phyloP scores from a whole-genome alignment of 1,284 basidiomycete species.

The Tranzscheliella williamsii region DNA sequence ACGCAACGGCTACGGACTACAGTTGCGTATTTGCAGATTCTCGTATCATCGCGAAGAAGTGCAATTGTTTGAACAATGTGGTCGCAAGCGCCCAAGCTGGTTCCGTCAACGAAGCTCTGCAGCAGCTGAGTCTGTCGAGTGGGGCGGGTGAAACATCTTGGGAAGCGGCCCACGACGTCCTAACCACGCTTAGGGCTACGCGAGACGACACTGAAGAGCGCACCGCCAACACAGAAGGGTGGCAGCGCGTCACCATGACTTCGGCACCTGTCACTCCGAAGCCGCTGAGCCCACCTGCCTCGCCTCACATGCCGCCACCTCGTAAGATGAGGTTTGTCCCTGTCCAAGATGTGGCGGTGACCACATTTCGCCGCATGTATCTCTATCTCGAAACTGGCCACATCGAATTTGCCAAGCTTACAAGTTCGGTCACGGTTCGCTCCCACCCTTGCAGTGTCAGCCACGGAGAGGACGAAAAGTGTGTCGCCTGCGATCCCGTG shows the following conservation, averaged over 20 bases:
- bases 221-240: too few relatives aligned
- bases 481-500: too few relatives aligned
- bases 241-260: too few relatives aligned
- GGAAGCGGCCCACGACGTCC: background rate
- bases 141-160: background rate
- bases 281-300: too few relatives aligned
- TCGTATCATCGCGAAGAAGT: background rate
- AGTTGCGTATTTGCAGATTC: slow-evolving; percentile 2
- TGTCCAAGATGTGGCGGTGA: slow-evolving; percentile 1
- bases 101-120: background rate
- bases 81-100: background rate
- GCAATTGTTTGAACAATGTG: background rate
- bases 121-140: background rate
- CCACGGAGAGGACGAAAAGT: too few relatives aligned
- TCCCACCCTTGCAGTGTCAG: background rate
- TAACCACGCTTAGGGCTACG: too few relatives aligned
- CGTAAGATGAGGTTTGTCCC: background rate
- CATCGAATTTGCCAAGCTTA: slow-evolving; percentile 6
- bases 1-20: background rate
- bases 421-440: too few relatives aligned
- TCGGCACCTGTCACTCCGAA: too few relatives aligned
- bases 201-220: too few relatives aligned
- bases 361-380: slow-evolving; percentile 11
- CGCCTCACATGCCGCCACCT: background rate
- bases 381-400: slow-evolving; percentile 14